Percentiles rank a stretch among this genome's conserved stretches.
These are phyloP conservation scores for Globisporangium yorkense DNA, from an alignment of 352 stramenopile genomes.

Conservation along the genomic window DNA sequence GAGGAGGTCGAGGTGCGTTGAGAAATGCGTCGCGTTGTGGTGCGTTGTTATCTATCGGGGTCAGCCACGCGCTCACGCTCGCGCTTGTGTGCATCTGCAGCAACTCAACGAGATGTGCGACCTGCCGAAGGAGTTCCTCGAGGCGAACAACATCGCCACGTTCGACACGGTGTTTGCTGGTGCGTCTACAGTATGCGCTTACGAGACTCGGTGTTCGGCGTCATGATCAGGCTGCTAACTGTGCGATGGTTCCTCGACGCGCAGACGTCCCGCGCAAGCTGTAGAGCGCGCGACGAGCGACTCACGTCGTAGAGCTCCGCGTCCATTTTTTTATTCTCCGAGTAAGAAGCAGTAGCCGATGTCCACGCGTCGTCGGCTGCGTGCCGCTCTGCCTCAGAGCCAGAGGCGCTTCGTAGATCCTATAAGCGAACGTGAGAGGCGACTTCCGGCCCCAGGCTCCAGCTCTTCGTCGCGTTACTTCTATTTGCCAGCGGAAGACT, in stretches of 20 bases:
- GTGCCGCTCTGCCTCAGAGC: not conserved
- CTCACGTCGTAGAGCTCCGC: not conserved
- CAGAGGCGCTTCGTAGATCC: not conserved
- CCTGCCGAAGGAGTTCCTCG: constrained; percentile 63
- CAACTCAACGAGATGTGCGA: constrained; percentile 83
- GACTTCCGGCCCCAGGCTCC: no score
- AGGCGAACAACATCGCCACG: constrained; percentile 72
- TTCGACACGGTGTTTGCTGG: constrained; percentile 67
- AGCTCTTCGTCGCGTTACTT: not conserved
- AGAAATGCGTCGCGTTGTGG: not conserved
- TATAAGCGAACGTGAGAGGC: not conserved
- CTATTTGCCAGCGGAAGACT: not conserved
- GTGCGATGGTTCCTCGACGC: not conserved
- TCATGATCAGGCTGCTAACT: no score
- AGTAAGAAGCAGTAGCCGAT: not conserved
- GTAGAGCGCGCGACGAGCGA: constrained; percentile 3
- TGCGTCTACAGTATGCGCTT: constrained; percentile 13
- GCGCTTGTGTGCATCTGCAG: constrained; percentile 15
- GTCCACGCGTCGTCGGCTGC: not conserved
- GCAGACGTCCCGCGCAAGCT: constrained; percentile 12
- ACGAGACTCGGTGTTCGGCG: no score
- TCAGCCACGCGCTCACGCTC: not conserved
- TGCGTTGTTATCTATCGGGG: not conserved
- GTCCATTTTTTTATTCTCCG: not conserved
- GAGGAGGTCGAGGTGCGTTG: constrained; percentile 64